Evolutionary conservation across 805 yeast species (phyloP), one percentile per base, ranked within the genome.

Genomic region (Maudiozyma pseudohumilis): DNA sequence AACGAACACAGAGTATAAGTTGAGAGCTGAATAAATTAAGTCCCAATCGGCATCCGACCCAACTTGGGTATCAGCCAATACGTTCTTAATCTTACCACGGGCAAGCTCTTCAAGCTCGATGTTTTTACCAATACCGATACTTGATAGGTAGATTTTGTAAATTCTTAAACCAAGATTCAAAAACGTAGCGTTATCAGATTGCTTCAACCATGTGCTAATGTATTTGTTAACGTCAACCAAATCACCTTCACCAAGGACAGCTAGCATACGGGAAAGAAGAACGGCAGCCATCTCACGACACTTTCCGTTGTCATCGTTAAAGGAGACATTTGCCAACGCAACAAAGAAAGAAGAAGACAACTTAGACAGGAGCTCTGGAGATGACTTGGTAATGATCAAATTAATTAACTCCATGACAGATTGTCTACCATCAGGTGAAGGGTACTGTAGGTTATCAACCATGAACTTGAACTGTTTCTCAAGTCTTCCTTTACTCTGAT

Each of bases 361-460:
- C 39, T 74, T 79, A 6, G 68, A 63, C 18, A 84, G 50, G 31
- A 84, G 58, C 1, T 74, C 79, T 6, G 66, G 58, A 3, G 79
- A 74, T 2, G 87, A 70, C 52, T 82, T 85, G 32, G 69, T 65
- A 13, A 89, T 65, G 38, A 92, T 68, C 46, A 76, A 63, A 49
- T 80, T 81, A 33, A 89, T 66, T 50, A 89, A 66, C 50, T 92
- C 97, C 83, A 92, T 74, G 2, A 86, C 94, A 0, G 96, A 84
- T 46, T 80, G 80, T 36, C 96, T 69, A 36, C 98, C 98, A 29
- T 75, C 69, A 40, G 82, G 82, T 3, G 94, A 77, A 4, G 94
- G 88, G 55, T 92, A 92, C 18, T 77, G 70, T 45, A 92, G 64
- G 56, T 92, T 92, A 39, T 74, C 75, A 7, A 88, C 82, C 59